Evolutionary conservation across 2,329 filamentous ascomycete species (phyloP).

Genomic region (Stylonectria norvegica): DNA sequence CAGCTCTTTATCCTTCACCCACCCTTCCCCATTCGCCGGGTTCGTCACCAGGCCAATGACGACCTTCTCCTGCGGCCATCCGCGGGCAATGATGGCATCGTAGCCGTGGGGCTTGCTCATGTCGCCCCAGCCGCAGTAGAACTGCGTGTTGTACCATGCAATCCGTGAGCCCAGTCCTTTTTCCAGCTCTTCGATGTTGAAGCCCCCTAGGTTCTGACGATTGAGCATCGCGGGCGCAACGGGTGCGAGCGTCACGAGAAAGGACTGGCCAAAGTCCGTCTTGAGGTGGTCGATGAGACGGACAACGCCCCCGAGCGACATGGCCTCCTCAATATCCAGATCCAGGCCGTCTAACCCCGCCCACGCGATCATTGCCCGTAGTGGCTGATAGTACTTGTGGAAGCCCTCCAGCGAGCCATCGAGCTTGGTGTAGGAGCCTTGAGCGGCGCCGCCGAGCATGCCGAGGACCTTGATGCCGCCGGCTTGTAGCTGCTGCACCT

Average conservation of each 20-base stretch:
- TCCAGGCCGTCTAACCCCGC: slow-evolving; percentile 66
- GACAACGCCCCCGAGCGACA: slow-evolving; percentile 62
- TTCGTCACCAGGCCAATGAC: slow-evolving; percentile 77
- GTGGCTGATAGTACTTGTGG: slow-evolving; percentile 67
- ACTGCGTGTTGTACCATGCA: slow-evolving; percentile 81
- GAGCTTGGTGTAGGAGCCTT: slow-evolving; percentile 60
- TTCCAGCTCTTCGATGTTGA: slow-evolving; percentile 71
- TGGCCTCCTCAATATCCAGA: slow-evolving; percentile 72
- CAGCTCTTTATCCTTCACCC: slow-evolving; percentile 43
- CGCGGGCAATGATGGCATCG: slow-evolving; percentile 48
- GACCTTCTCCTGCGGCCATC: slow-evolving; percentile 68
- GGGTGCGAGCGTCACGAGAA: slow-evolving; percentile 75
- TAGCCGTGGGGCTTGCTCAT: slow-evolving; percentile 41
- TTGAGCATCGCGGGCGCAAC: slow-evolving; percentile 67
- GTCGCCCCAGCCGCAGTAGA: slow-evolving; percentile 81
- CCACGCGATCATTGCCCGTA: slow-evolving; percentile 59
- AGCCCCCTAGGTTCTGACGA: slow-evolving; percentile 66
- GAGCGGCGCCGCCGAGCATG: slow-evolving; percentile 80
- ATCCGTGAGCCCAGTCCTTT: slow-evolving; percentile 59
- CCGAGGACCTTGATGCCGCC: slow-evolving; percentile 73
- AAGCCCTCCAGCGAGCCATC: slow-evolving; percentile 59
- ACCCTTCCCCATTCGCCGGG: slow-evolving; percentile 59
- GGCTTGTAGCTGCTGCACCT: slow-evolving; percentile 66
- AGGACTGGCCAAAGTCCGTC: slow-evolving; percentile 62
- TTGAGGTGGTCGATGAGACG: slow-evolving; percentile 64